phyloP scores from a whole-genome alignment of 2,329 filamentous ascomycete genomes.

The Iodosphaeria phyllophila region DNA sequence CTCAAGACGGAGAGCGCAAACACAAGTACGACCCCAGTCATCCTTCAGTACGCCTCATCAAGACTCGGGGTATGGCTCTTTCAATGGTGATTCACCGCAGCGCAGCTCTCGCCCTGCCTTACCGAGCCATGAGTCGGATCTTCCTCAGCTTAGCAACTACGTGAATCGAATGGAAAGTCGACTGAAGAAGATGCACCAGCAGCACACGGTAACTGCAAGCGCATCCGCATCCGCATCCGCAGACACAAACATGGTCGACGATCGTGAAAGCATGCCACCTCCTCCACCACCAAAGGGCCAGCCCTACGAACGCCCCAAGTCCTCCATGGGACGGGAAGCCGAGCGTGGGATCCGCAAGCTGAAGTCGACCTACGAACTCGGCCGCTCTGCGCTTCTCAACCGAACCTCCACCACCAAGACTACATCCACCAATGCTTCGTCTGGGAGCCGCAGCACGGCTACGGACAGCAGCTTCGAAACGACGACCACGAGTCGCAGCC shows the following conservation, averaged over 20 bases:
- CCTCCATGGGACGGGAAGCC: conserved; percentile 29
- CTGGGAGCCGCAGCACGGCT: conserved; percentile 46
- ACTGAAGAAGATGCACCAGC: conserved; percentile 50
- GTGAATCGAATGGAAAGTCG: conserved; percentile 83
- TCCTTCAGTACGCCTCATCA: conserved; percentile 49
- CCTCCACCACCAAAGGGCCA: conserved; percentile 27
- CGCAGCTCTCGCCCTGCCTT: conserved; percentile 22
- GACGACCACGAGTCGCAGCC: conserved; percentile 60
- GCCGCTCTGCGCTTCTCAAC: conserved; percentile 46
- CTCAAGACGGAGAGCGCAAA: conserved; percentile 15
- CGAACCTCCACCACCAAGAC: conserved; percentile 82
- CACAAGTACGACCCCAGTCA: conserved; percentile 40
- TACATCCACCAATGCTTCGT: conserved; percentile 61
- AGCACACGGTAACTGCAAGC: too few species aligned
- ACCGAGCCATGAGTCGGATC: conserved; percentile 29
- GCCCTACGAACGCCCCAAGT: conserved; percentile 32
- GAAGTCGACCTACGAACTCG: conserved; percentile 65
- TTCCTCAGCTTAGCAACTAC: conserved; percentile 66
- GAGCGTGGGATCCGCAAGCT: conserved; percentile 37
- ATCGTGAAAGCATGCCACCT: conserved; percentile 8
- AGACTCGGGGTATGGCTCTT: conserved; percentile 43
- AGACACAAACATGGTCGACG: conserved; percentile 31
- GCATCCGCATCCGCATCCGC: conserved; percentile 18
- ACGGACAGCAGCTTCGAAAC: conserved; percentile 52
- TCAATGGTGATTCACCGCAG: conserved; percentile 33